Evolutionary conservation across 306 rosid species (phyloP), one percentile per base, ranked within the genome.

Genomic region (Hippophae rhamnoides): DNA sequence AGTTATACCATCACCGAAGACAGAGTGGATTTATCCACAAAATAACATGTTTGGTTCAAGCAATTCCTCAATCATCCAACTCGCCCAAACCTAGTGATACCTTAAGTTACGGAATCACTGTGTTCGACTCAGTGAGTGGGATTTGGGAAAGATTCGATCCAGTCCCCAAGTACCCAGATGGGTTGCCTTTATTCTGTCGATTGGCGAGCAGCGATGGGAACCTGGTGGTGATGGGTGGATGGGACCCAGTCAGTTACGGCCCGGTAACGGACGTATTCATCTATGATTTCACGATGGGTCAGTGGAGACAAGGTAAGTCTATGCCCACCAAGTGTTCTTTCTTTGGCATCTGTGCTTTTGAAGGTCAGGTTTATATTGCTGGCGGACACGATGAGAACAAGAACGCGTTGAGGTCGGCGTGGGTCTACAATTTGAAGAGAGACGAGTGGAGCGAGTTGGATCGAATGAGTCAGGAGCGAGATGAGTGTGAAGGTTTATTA

Each of bases 311-410:
- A 18, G 87, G 82, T 0, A 69, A 23, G 61, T 75, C 66, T 31
- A 78, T 82, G 82, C 87, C 84, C 10, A 72, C 67, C 50, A 58
- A 56, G 7, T 59, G 84, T 6, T 70, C 84, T 13, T 82, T 82
- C 70, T 82, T 75, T 38, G 87, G 84, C 52, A 64, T 71, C 44
- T 78, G 71, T 1, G 82, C 67, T 38, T 2, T 43, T 7, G 69
- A 13, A 14, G 81, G 79, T 6, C 42, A 60, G 43, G 54, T 81
- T 6, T 63, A 41, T 49, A 46, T 82, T 44, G 78, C 84, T 43
- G 87, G 87, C 3, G 87, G 87, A 10, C 84, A 82, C 67, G 87
- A 82, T 55, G 79, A 54, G 59, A 76, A 43, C 64, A 82, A 82
- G 71, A 78, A 82, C 66, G 84, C 86, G 54, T 26, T 70, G 60